Percentiles rank a stretch among this genome's conserved stretches.
phyloP scores from a whole-genome alignment of 106 monocot genomes.

The Dendrobium officinale region DNA sequence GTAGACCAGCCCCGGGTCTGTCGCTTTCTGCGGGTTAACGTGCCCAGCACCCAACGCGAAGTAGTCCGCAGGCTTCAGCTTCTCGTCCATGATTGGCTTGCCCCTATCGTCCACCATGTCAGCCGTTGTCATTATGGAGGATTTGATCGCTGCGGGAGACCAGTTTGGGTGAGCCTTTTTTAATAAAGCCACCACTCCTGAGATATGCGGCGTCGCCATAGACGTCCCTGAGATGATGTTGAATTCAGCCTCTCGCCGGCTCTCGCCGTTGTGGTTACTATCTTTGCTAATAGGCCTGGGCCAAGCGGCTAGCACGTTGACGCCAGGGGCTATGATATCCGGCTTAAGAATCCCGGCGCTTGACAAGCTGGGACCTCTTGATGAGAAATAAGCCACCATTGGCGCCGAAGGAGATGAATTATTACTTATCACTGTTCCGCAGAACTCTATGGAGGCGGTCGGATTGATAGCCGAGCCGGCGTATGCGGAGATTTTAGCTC shows the following conservation, averaged over 20 bases:
- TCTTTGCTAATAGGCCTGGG: background rate
- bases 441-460: constrained; percentile 25
- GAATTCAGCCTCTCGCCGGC: background rate
- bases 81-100: constrained; percentile 24
- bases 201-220: constrained; percentile 51
- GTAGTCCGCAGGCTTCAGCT: constrained; percentile 8
- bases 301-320: constrained; percentile 42
- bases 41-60: constrained; percentile 38
- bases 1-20: constrained; percentile 49
- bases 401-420: constrained; percentile 18
- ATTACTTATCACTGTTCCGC: constrained; percentile 24
- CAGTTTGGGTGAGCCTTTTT: constrained; percentile 42
- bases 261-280: background rate
- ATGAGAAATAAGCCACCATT: constrained; percentile 32
- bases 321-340: constrained; percentile 32
- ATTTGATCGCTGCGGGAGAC: constrained; percentile 59
- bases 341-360: constrained; percentile 26
- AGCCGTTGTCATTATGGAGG: constrained; percentile 60
- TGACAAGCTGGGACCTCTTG: constrained; percentile 23
- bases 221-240: constrained; percentile 35
- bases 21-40: constrained; percentile 39
- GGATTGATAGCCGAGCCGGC: background rate
- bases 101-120: constrained; percentile 6
- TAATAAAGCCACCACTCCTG: constrained; percentile 40
- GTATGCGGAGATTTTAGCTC: constrained; percentile 10